Conservation (phyloP, 176 grass and related monocot genomes). For the Aechmea fasciata region DNA sequence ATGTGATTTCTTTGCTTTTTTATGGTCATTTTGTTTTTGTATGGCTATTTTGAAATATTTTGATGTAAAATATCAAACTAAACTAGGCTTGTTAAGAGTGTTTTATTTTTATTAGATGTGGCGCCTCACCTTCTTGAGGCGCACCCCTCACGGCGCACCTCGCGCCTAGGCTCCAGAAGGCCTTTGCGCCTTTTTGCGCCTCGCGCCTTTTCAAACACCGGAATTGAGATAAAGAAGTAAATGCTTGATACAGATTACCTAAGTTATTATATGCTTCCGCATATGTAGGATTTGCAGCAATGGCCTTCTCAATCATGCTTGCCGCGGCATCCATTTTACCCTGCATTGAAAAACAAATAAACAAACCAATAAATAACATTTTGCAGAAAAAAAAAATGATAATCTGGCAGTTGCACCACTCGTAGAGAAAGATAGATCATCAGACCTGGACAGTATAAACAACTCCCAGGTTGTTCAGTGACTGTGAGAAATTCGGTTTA, state of each 20-base stretch:
- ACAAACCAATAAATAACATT: neutral
- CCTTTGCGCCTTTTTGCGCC: too few relatives aligned
- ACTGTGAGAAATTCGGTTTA: conserved; percentile 92
- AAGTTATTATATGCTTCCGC: conserved; percentile 98
- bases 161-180: too few relatives aligned
- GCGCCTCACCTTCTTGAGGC: too few relatives aligned
- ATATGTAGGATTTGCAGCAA: conserved; percentile 74
- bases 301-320: conserved; percentile 95
- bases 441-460: conserved; percentile 96
- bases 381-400: conserved; percentile 1
- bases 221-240: neutral
- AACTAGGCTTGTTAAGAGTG: too few relatives aligned
- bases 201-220: too few relatives aligned
- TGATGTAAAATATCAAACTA: too few relatives aligned
- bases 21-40: too few relatives aligned
- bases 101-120: too few relatives aligned
- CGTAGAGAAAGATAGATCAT: conserved; percentile 12
- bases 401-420: conserved; percentile 2
- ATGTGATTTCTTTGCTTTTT: too few relatives aligned
- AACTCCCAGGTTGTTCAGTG: conserved; percentile 96
- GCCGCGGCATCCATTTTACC: conserved; percentile 98
- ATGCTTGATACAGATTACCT: conserved; percentile 35
- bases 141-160: too few relatives aligned
- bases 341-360: conserved; percentile 19
- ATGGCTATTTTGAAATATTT: too few relatives aligned